Evolutionary conservation across 768 basidiomycete species (phyloP), one percentile per base, ranked within the genome.

Genomic region (Phlegmacium glaucopus): DNA sequence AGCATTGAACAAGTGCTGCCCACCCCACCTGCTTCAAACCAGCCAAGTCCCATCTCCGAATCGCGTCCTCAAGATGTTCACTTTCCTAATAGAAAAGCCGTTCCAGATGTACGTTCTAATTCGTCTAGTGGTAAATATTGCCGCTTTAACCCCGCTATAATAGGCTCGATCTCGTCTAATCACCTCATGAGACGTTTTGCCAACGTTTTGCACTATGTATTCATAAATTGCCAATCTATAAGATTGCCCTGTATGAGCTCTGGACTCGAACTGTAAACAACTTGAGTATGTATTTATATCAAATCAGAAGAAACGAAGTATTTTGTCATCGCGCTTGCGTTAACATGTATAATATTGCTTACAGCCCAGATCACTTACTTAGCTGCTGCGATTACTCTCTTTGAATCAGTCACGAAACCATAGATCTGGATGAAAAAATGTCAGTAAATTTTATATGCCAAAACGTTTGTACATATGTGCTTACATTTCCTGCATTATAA

Each of bases 401-500:
- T 51, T 9, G 66, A 64, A 50, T 70, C 67, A n/a, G 68, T 70
- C 9, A 79, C 66, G 60, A 80, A 82, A 4, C 78, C 80, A 44
- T 79, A 82, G 51, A 63, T 66, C 77, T 80, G 49, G 48, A 45
- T 45, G 13, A n/a, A 49, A 44, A 15, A 28, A 48, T 17, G 26
- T 28, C n/a, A 56, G 39, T 39, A n/a, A n/a, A n/a, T n/a, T n/a
- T n/a, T n/a, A n/a, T 39, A 57, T 47, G 44, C 43, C 46, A 50
- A 39, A 13, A 15, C 5, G 22, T 22, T 2, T 22, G 22, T 22
- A 22, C 22, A 22, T 22, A 22, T 42, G 36, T 26, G 65, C 79
- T 61, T 54, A 82, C 80, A 52, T 77, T 77, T 9, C 63, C 68
- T 28, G 73, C 63, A 54, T 85, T 85, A 52, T 81, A 68, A n/a